Conservation (phyloP, 2,329 filamentous ascomycete species). For the Leptographium radiaticola region DNA sequence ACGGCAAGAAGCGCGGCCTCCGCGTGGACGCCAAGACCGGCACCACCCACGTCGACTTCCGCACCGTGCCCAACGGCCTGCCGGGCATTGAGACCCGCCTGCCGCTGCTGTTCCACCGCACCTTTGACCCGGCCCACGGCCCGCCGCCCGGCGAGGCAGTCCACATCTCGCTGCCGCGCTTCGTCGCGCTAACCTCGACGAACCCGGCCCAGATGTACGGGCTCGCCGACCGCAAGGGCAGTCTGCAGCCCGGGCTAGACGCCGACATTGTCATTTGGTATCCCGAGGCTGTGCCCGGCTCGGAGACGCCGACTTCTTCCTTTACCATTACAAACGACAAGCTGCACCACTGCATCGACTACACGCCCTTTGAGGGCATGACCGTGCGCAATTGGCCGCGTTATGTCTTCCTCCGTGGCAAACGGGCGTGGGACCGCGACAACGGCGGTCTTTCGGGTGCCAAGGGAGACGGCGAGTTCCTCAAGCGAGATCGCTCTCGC, state of each 20-base stretch:
- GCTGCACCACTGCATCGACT: slow-evolving; percentile 49
- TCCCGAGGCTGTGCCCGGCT: slow-evolving; percentile 20
- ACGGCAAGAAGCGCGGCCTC: slow-evolving; percentile 14
- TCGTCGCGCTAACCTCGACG: slow-evolving; percentile 39
- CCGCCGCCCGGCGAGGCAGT: slow-evolving; percentile 8
- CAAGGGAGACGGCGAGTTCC: slow-evolving; percentile 34
- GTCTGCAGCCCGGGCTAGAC: slow-evolving; percentile 35
- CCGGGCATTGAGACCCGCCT: slow-evolving; percentile 45
- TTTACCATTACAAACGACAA: slow-evolving; percentile 26
- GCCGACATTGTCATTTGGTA: slow-evolving; percentile 49
- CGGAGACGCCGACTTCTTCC: background rate
- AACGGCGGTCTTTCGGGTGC: slow-evolving; percentile 32
- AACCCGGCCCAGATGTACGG: slow-evolving; percentile 46
- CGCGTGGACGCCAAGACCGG: background rate
- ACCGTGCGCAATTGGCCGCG: slow-evolving; percentile 46
- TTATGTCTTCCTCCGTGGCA: slow-evolving; percentile 43
- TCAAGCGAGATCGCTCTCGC: slow-evolving; percentile 21
- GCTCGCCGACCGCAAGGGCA: slow-evolving; percentile 34
- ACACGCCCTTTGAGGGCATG: slow-evolving; percentile 47
- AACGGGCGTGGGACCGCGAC: slow-evolving; percentile 43
- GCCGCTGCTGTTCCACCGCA: slow-evolving; percentile 28
- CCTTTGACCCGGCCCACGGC: slow-evolving; percentile 2
- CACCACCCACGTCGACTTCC: slow-evolving; percentile 21
- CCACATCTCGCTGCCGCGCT: slow-evolving; percentile 30
- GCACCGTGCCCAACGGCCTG: slow-evolving; percentile 44